These are phyloP conservation scores for Colletotrichum tropicicola DNA, from an alignment of 2,329 filamentous ascomycete species.

Conservation along the genomic window DNA sequence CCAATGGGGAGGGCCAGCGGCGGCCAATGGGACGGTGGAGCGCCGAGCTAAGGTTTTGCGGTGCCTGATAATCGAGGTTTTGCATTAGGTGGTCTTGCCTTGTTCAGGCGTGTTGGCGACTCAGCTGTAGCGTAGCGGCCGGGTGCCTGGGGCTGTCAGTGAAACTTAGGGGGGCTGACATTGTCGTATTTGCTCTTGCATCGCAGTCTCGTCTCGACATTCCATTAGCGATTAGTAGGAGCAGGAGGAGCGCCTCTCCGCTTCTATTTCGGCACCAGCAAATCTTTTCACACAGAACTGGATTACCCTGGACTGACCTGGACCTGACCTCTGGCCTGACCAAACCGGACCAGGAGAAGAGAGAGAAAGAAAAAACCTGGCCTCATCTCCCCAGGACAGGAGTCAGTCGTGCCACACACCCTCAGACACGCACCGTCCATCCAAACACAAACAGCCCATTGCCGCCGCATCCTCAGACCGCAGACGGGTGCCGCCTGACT, in stretches of 20 bases:
- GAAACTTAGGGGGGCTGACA: conserved; percentile 1
- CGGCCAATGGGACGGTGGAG: neutral
- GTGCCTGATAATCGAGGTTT: conserved; percentile 21
- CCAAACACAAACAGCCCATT: neutral
- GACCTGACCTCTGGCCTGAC: neutral
- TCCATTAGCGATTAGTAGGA: conserved; percentile 29
- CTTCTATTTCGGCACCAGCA: neutral
- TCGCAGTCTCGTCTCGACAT: conserved; percentile 24
- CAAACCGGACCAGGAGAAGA: neutral
- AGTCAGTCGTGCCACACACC: neutral
- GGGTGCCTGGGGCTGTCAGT: neutral
- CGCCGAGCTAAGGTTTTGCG: too few species aligned
- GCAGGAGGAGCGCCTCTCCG: neutral
- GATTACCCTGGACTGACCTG: neutral
- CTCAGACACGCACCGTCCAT: neutral
- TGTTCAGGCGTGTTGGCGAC: neutral
- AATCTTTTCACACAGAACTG: neutral
- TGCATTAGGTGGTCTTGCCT: conserved; percentile 1
- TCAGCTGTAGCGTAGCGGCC: conserved; percentile 8
- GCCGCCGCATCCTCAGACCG: neutral
- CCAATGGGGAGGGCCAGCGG: neutral
- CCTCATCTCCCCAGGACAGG: too few species aligned
- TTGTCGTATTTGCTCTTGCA: conserved; percentile 4
- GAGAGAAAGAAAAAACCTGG: neutral
- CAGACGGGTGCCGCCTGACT: conserved; percentile 11